Conservation (phyloP, 2,329 filamentous ascomycete species). For the Colletotrichum siamense region DNA sequence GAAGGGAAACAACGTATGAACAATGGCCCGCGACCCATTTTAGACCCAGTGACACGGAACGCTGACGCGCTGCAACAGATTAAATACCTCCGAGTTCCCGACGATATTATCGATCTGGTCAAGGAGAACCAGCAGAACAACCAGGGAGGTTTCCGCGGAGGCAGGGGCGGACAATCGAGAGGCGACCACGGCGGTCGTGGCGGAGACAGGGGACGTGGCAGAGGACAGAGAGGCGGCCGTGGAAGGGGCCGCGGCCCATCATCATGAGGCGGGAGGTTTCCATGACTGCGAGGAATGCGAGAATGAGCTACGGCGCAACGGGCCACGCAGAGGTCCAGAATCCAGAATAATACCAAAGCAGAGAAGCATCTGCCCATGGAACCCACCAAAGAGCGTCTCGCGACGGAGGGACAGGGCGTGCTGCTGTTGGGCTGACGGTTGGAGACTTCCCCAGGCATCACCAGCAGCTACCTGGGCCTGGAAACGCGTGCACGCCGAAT, state of each 20-base stretch:
- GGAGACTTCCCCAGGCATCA: not conserved
- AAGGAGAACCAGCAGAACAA: conserved; percentile 89
- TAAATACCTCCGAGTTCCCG: conserved; percentile 95
- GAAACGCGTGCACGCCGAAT: not conserved
- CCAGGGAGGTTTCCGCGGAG: conserved; percentile 66
- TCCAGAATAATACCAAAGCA: not conserved
- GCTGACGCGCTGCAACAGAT: conserved; percentile 68
- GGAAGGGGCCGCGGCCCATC: conserved; percentile 15
- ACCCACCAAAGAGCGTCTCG: not conserved
- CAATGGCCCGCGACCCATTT: too few species aligned
- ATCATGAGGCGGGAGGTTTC: not conserved
- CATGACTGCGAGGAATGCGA: not conserved
- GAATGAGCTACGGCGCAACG: not conserved
- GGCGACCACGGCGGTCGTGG: conserved; percentile 64
- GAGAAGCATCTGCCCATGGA: not conserved
- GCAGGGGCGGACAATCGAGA: conserved; percentile 63
- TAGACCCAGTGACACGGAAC: not conserved
- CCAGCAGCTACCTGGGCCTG: not conserved
- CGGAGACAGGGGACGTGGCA: conserved; percentile 61
- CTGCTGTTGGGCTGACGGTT: not conserved
- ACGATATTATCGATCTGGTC: conserved; percentile 94
- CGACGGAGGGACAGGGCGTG: not conserved
- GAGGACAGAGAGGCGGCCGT: conserved; percentile 35
- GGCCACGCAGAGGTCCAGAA: not conserved
- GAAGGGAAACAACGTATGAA: conserved; percentile 90